Evolutionary conservation across 164 flowering plant species (phyloP).

Genomic region (Magnolia changhungtana): DNA sequence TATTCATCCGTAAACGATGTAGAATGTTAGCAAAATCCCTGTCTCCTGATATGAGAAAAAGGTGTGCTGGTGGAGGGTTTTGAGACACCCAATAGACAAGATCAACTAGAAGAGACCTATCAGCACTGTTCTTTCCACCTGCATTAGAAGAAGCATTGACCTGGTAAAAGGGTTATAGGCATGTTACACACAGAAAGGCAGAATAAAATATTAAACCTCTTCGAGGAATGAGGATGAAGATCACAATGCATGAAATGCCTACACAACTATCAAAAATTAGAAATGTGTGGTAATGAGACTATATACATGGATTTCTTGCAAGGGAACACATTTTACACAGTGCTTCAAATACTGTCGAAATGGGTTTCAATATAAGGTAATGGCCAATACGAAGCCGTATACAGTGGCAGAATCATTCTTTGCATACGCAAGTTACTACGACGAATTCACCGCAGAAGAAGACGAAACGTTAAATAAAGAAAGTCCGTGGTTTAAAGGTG

Average conservation of each 20-base stretch:
- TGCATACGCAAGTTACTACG: too few species aligned
- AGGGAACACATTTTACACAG: neutral
- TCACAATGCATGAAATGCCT: neutral
- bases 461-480: too few species aligned
- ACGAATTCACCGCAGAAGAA: too few species aligned
- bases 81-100: constrained; percentile 82
- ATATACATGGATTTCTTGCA: neutral
- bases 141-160: constrained; percentile 16
- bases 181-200: neutral
- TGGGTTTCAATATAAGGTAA: too few species aligned
- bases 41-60: constrained; percentile 87
- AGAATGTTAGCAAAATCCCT: constrained; percentile 62
- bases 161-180: neutral
- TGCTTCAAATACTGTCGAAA: too few species aligned
- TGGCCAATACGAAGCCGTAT: too few species aligned
- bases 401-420: too few species aligned
- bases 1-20: constrained; percentile 76
- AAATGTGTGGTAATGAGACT: neutral
- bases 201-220: neutral
- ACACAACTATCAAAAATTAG: neutral
- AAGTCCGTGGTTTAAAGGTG: too few species aligned
- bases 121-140: constrained; percentile 93
- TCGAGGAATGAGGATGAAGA: neutral
- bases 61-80: constrained; percentile 95
- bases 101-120: constrained; percentile 67